Percentiles rank a stretch among this genome's conserved stretches.
Evolutionary conservation across 345 rosid genomes (phyloP).

Genomic region (Aegle marmelos): DNA sequence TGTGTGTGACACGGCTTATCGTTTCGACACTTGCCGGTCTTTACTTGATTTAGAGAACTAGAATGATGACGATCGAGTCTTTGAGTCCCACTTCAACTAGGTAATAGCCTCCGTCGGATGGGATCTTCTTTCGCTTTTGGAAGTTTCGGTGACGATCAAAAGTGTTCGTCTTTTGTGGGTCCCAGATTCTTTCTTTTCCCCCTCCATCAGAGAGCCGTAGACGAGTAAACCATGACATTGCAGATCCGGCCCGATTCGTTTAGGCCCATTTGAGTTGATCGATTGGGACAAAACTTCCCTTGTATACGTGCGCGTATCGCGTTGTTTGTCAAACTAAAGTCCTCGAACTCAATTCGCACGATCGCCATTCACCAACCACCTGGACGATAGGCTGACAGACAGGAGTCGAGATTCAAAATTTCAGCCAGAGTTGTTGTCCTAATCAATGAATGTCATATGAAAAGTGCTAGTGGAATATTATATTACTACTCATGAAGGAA

Average conservation of each 20-base stretch:
- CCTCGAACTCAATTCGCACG: too few relatives aligned
- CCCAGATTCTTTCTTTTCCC: background rate
- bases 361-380: too few relatives aligned
- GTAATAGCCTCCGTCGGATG: constrained; percentile 2
- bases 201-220: background rate
- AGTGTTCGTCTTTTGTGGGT: background rate
- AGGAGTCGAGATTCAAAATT: too few relatives aligned
- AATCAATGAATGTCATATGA: too few relatives aligned
- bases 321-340: too few relatives aligned
- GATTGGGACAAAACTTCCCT: too few relatives aligned
- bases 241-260: background rate
- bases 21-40: constrained; percentile 25
- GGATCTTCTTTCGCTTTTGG: background rate
- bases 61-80: background rate
- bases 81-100: background rate
- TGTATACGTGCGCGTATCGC: too few relatives aligned
- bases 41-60: background rate
- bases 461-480: too few relatives aligned
- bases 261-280: background rate
- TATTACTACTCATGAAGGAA: too few relatives aligned
- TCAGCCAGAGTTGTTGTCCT: too few relatives aligned
- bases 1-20: constrained; percentile 8
- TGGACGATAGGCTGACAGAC: too few relatives aligned
- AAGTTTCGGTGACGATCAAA: constrained; percentile 1
- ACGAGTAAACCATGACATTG: background rate